These are phyloP conservation scores for Saccharomyces hybrid DNA, from an alignment of 1,139 yeast genomes.

Conservation along the genomic window DNA sequence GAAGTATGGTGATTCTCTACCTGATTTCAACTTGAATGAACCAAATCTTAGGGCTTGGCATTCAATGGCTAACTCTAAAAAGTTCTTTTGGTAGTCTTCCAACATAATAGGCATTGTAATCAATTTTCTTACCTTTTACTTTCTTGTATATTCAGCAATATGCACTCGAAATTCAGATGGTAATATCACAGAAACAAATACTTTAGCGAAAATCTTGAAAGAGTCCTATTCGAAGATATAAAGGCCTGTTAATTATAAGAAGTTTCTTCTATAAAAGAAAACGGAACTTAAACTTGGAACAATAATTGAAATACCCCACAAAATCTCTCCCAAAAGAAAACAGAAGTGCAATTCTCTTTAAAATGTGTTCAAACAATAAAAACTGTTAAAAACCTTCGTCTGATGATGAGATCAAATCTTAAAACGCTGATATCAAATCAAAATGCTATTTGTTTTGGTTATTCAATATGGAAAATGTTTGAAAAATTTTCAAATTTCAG, in stretches of 20 bases:
- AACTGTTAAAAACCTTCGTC: background rate
- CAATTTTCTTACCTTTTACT: background rate
- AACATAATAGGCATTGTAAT: slow-evolving; percentile 21
- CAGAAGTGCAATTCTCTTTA: background rate
- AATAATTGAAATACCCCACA: background rate
- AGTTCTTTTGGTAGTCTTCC: slow-evolving; percentile 53
- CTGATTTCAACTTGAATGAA: slow-evolving; percentile 80
- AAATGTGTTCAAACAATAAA: background rate
- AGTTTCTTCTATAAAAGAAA: background rate
- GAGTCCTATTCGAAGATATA: background rate
- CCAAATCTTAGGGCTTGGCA: slow-evolving; percentile 83
- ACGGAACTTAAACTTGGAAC: background rate
- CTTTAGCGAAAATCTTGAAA: background rate
- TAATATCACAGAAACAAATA: slow-evolving; percentile 1
- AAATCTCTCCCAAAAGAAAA: background rate
- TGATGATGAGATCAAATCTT: background rate
- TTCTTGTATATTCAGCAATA: background rate
- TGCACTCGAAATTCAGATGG: background rate
- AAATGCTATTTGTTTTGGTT: background rate
- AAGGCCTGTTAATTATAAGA: background rate
- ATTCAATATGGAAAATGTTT: background rate
- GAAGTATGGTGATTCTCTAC: slow-evolving; percentile 91
- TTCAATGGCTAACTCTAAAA: slow-evolving; percentile 74
- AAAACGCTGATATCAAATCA: background rate
- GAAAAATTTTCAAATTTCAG: background rate